These are phyloP conservation scores for Diplodia intermedia DNA, from an alignment of 2,329 filamentous ascomycete species.

Conservation along the genomic window DNA sequence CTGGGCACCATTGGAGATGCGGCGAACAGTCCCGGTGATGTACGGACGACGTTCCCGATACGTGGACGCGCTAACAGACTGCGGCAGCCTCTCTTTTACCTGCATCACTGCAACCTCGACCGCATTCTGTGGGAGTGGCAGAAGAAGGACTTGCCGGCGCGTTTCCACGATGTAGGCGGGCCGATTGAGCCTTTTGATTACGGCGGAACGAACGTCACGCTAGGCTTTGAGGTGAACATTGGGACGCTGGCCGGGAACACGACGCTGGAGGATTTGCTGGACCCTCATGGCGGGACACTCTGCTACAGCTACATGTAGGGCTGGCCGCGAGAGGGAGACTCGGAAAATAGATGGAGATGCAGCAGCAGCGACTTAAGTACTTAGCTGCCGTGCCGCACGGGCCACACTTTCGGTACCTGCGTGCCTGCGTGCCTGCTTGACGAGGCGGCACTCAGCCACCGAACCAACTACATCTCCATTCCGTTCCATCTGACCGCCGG, in stretches of 20 bases:
- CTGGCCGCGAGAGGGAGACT: too few species aligned
- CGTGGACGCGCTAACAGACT: not conserved
- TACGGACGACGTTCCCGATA: not conserved
- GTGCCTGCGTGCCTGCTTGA: too few species aligned
- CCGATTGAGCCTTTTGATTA: conserved; percentile 42
- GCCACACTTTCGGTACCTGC: too few species aligned
- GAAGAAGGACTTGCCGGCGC: conserved; percentile 48
- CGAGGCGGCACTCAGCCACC: not conserved
- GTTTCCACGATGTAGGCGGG: conserved; percentile 47
- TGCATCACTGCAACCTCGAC: conserved; percentile 59
- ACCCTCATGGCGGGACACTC: conserved; percentile 38
- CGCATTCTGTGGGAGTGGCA: conserved; percentile 60
- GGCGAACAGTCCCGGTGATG: conserved; percentile 45
- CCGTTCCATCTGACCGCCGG: not conserved
- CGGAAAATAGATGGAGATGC: too few species aligned
- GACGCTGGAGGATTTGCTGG: conserved; percentile 42
- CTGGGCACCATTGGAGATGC: conserved; percentile 44
- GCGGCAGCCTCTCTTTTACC: conserved; percentile 43
- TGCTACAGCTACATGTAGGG: conserved; percentile 42
- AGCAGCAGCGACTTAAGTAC: too few species aligned
- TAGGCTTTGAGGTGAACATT: conserved; percentile 44
- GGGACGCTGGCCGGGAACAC: conserved; percentile 41
- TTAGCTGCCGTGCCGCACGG: too few species aligned
- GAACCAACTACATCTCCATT: not conserved
- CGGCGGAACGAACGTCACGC: conserved; percentile 42